Base-by-base conservation (phyloP, 192 early-diverging fungal species). In the Spinellus fusiger region DNA sequence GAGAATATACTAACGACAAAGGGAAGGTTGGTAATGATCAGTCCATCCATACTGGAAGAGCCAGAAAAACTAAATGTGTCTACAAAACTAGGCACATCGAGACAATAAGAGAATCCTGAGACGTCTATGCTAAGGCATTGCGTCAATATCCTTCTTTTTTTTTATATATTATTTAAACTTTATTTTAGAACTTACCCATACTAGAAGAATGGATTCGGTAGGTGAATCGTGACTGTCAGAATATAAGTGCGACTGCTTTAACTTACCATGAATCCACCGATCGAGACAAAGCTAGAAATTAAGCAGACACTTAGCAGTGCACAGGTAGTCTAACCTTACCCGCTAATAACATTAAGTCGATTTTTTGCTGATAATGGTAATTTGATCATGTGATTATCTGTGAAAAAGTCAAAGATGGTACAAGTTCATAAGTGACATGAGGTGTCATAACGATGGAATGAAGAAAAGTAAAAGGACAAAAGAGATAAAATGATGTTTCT, bases 181-280 rank as follows among this genome's bases (percentile, higher is more conserved):
- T n/a, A n/a, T n/a, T n/a, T n/a, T n/a, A n/a, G n/a, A 38, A 7
- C 31, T 47, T 58, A 58, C 56, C 56, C 56, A 31, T 58, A 61
- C 59, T 61, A 61, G 13, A 16, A n/a, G n/a, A n/a, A n/a, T n/a
- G n/a, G n/a, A n/a, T n/a, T n/a, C n/a, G n/a, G n/a, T n/a, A n/a
- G 10, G 40, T n/a, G 40, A n/a, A 37, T 37, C 7, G 6, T 37
- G 50, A 12, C 50, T 26, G 20, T 25, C 31, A 58, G 23, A 10
- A 31, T 47, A 29, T 27, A 25, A 40, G n/a, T n/a, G n/a, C n/a
- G n/a, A n/a, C n/a, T n/a, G n/a, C n/a, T n/a, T n/a, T 31, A 28
- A 6, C 38, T 54, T 57, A 66, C 64, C 64, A 66, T 40, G 23
- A 66, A 66, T 33, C 64, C 64, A 48, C 64, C 64, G 33, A 66